These are phyloP conservation scores for Cadophora luteo-olivacea DNA, from an alignment of 2,329 filamentous ascomycete species.

Conservation along the genomic window DNA sequence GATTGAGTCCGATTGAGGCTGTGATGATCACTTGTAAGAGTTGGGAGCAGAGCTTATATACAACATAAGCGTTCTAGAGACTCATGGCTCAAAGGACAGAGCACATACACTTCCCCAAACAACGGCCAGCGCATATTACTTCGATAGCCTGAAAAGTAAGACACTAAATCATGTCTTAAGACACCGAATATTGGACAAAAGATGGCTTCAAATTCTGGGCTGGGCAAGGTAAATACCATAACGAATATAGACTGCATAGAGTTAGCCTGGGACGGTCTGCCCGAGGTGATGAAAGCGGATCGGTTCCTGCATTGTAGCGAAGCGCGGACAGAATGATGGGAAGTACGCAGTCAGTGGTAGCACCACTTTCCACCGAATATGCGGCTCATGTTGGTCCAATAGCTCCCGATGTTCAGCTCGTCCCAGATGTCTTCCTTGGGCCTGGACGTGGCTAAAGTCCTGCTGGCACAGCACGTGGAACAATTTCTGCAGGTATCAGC, in stretches of 20 bases:
- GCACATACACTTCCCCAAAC: not conserved
- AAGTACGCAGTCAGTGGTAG: not conserved
- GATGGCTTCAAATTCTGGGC: not conserved
- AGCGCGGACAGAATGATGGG: not conserved
- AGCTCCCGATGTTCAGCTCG: not conserved
- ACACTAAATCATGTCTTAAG: not conserved
- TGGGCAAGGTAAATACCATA: not conserved
- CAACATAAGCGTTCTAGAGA: not conserved
- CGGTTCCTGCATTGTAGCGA: not conserved
- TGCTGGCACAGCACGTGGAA: not conserved
- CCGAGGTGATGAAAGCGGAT: not conserved
- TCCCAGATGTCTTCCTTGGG: not conserved
- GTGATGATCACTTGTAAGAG: not conserved
- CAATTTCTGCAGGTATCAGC: not conserved
- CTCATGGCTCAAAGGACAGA: not conserved
- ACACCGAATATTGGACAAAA: not conserved
- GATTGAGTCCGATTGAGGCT: not conserved
- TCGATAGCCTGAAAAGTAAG: conserved; percentile 17
- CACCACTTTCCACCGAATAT: not conserved
- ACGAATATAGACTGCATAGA: not conserved
- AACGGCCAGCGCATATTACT: not conserved
- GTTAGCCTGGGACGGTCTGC: not conserved
- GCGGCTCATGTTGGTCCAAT: not conserved
- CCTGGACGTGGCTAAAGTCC: not conserved
- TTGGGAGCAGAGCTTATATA: conserved; percentile 7